Percentiles rank a stretch among this genome's conserved stretches.
Conservation (phyloP, 306 rosid genomes). For the Abrus precatorius region DNA sequence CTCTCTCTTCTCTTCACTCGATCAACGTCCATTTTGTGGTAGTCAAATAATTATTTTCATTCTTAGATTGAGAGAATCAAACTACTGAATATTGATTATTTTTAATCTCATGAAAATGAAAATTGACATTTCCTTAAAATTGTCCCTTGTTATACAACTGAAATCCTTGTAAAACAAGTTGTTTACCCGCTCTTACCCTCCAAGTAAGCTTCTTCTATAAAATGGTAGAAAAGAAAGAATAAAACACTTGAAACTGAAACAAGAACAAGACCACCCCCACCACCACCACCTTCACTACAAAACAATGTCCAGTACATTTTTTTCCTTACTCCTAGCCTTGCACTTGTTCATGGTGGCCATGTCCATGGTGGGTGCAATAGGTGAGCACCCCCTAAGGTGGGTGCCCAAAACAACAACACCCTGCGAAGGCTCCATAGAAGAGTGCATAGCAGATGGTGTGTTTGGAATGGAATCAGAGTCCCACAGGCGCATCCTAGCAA, state of each 20-base stretch:
- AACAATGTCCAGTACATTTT: conserved; percentile 51
- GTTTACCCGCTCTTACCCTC: conserved; percentile 42
- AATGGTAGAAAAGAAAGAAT: conserved; percentile 24
- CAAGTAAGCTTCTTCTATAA: conserved; percentile 38
- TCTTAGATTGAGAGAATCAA: not conserved
- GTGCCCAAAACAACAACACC: conserved; percentile 45
- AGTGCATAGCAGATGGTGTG: conserved; percentile 67
- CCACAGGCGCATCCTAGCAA: conserved; percentile 81
- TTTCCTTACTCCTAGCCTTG: conserved; percentile 41
- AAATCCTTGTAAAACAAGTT: conserved; percentile 53
- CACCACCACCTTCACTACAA: not conserved
- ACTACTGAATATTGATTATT: not conserved
- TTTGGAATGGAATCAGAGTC: conserved; percentile 63
- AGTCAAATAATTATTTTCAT: too few relatives aligned
- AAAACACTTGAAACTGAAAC: conserved; percentile 35
- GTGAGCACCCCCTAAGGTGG: conserved; percentile 54
- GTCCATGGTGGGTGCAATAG: conserved; percentile 32
- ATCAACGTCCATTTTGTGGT: too few relatives aligned
- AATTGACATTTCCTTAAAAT: conserved; percentile 32
- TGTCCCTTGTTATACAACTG: conserved; percentile 37
- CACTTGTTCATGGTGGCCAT: conserved; percentile 47
- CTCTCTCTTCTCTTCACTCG: too few relatives aligned
- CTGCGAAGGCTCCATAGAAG: conserved; percentile 74
- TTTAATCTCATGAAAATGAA: not conserved
- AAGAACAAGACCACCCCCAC: conserved; percentile 19